Conservation (phyloP, 768 basidiomycete genomes). For the Phaeotremella fagi region DNA sequence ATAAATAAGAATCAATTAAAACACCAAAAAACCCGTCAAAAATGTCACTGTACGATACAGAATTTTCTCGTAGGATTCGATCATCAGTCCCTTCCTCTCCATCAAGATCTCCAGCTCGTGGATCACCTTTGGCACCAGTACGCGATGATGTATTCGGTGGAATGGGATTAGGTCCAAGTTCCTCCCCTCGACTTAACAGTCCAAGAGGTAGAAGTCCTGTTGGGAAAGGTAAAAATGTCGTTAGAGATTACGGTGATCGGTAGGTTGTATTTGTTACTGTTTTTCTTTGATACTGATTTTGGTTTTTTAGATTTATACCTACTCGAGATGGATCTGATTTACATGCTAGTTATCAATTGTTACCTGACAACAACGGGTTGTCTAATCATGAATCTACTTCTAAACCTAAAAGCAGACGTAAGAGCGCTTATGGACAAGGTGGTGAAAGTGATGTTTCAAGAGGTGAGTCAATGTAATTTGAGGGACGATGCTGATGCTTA, state of each 20-base stretch:
- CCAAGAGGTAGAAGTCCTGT: slow-evolving; percentile 16
- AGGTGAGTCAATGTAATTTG: slow-evolving; percentile 3
- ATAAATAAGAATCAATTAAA: too few species aligned
- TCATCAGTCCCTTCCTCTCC: slow-evolving; percentile 15
- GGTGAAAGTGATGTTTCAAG: slow-evolving; percentile 24
- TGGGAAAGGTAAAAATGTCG: slow-evolving; percentile 37
- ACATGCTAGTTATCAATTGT: slow-evolving; percentile 60
- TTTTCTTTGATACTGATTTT: not conserved
- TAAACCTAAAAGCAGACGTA: slow-evolving; percentile 59
- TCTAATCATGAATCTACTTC: slow-evolving; percentile 56
- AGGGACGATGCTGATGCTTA: slow-evolving; percentile 5
- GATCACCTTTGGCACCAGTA: not conserved
- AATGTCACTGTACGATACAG: slow-evolving; percentile 27
- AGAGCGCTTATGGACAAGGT: slow-evolving; percentile 71
- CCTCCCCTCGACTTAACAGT: slow-evolving; percentile 14
- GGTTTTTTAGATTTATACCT: slow-evolving; percentile 58
- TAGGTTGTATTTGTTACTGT: slow-evolving; percentile 12
- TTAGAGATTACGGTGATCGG: slow-evolving; percentile 49
- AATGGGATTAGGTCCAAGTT: slow-evolving; percentile 13
- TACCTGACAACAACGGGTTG: slow-evolving; percentile 51
- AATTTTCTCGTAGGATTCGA: slow-evolving; percentile 20
- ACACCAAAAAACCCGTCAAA: not conserved
- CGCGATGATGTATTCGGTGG: slow-evolving; percentile 32
- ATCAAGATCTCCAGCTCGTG: not conserved
- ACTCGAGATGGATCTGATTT: slow-evolving; percentile 60